phyloP scores from a whole-genome alignment of 768 basidiomycete genomes.

The Termitomyces titanicus region DNA sequence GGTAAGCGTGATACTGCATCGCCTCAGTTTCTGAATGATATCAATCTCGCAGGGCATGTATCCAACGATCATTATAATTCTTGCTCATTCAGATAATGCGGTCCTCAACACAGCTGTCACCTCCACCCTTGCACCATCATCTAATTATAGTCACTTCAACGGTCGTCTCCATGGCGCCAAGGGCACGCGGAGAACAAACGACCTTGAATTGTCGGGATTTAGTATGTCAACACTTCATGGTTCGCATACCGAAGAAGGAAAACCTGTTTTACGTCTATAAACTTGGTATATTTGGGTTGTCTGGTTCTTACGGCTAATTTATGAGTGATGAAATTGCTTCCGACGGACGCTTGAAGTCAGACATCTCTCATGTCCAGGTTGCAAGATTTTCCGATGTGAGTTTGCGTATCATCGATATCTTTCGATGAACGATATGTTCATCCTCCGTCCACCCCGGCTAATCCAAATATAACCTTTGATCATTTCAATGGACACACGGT shows the following conservation, averaged over 20 bases:
- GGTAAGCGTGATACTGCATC: neutral
- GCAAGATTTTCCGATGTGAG: too few relatives aligned
- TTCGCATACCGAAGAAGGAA: neutral
- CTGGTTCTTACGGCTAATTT: neutral
- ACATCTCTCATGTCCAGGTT: too few relatives aligned
- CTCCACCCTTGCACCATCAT: slow-evolving; percentile 6
- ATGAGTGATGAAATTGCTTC: too few relatives aligned
- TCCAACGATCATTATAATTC: slow-evolving; percentile 7
- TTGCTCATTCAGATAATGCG: slow-evolving; percentile 8
- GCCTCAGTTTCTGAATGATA: neutral
- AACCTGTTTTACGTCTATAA: neutral
- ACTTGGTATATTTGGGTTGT: neutral
- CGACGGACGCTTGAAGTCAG: too few relatives aligned
- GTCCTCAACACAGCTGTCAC: slow-evolving; percentile 7
- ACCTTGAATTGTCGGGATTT: neutral
- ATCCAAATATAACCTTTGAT: too few relatives aligned
- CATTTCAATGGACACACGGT: too few relatives aligned
- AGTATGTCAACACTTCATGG: neutral
- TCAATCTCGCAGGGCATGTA: slow-evolving; percentile 8
- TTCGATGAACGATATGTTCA: too few relatives aligned
- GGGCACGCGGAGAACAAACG: neutral
- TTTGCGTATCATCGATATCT: too few relatives aligned
- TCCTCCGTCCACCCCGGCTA: too few relatives aligned
- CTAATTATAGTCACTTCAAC: neutral
- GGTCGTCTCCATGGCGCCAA: neutral